Evolutionary conservation across 306 rosid species (phyloP).

Genomic region (Rosa rugosa): DNA sequence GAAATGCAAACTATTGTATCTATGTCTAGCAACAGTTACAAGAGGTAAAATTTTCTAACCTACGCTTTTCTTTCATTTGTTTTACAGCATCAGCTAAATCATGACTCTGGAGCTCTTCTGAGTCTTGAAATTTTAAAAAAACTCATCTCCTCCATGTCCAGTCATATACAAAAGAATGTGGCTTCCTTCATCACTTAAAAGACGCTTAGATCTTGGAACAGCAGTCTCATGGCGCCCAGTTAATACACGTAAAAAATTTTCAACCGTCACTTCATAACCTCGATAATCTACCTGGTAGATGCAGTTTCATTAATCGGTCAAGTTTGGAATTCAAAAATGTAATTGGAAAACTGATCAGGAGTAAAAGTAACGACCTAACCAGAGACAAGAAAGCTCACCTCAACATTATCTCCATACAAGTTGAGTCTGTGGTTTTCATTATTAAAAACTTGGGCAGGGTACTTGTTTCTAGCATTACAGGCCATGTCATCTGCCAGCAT

Average conservation of each 20-base stretch:
- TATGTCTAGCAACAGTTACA: not conserved
- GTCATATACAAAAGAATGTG: slow-evolving; percentile 95
- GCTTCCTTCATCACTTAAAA: slow-evolving; percentile 97
- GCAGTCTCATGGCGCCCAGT: slow-evolving; percentile 89
- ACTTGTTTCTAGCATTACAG: slow-evolving; percentile 92
- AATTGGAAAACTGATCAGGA: not conserved
- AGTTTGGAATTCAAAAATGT: not conserved
- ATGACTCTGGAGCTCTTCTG: slow-evolving; percentile 98
- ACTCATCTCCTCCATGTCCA: slow-evolving; percentile 96
- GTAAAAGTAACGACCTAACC: not conserved
- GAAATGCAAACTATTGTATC: not conserved
- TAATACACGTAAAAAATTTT: slow-evolving; percentile 77
- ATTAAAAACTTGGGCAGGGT: slow-evolving; percentile 95
- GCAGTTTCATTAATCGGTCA: slow-evolving; percentile 22
- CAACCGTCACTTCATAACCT: slow-evolving; percentile 94
- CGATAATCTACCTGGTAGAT: slow-evolving; percentile 87
- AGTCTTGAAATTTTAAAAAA: slow-evolving; percentile 95
- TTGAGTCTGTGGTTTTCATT: slow-evolving; percentile 93
- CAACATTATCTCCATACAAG: slow-evolving; percentile 94
- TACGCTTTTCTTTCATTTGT: slow-evolving; percentile 92
- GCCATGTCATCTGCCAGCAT: slow-evolving; percentile 99
- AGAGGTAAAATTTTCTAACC: slow-evolving; percentile 43
- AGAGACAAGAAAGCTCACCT: slow-evolving; percentile 48
- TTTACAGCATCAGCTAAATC: slow-evolving; percentile 98
- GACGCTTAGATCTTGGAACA: slow-evolving; percentile 94